Conservation (phyloP, 2,329 filamentous ascomycete genomes). For the Bipolaris victoriae region DNA sequence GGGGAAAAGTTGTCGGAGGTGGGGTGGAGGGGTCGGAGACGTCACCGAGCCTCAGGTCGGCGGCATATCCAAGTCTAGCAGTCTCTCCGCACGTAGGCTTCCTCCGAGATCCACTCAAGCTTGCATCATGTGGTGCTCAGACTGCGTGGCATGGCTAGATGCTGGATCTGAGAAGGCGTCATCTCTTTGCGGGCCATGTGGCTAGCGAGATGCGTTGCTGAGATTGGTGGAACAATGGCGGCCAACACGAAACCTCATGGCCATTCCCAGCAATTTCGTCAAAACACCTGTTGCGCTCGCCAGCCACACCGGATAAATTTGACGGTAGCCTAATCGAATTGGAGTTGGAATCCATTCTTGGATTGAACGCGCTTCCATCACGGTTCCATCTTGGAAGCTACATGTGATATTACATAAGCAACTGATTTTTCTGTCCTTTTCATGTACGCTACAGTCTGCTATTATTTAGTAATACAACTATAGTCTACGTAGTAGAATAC, state of each 20-base stretch:
- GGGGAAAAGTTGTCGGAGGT: slow-evolving; percentile 23
- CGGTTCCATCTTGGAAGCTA: neutral
- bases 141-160: neutral
- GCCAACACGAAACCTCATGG: slow-evolving; percentile 4
- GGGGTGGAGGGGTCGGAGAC: slow-evolving; percentile 27
- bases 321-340: neutral
- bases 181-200: slow-evolving; percentile 1
- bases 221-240: slow-evolving; percentile 17
- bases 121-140: slow-evolving; percentile 10
- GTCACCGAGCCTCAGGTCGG: slow-evolving; percentile 27
- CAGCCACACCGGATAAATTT: neutral
- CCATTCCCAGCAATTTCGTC: neutral
- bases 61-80: slow-evolving; percentile 20
- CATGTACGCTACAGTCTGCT: neutral
- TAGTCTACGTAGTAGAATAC: neutral
- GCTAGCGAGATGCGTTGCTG: neutral
- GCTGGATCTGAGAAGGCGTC: slow-evolving; percentile 6
- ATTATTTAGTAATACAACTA: neutral
- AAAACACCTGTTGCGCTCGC: neutral
- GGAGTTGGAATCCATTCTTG: neutral
- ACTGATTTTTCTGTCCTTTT: neutral
- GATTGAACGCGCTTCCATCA: neutral
- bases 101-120: slow-evolving; percentile 13
- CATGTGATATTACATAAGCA: slow-evolving; percentile 3
- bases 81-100: slow-evolving; percentile 7